phyloP scores from a whole-genome alignment of 495 filamentous ascomycete genomes.

The Tuber aestivum region DNA sequence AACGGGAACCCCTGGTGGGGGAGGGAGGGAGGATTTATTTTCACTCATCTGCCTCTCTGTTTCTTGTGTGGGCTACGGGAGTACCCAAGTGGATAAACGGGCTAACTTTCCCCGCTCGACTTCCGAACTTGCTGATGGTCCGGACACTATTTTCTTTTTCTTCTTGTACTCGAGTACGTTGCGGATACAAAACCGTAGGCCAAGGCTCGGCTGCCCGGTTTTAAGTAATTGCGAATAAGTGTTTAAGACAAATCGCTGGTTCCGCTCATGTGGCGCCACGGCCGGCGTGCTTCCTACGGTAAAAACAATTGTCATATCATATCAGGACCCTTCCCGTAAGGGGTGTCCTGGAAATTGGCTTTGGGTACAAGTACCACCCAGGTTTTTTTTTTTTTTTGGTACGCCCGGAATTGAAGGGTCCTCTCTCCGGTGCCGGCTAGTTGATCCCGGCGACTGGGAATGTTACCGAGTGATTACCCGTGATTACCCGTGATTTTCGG shows the following conservation, averaged over 20 bases:
- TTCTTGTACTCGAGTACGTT: not conserved
- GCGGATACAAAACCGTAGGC: not conserved
- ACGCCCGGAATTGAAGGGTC: not conserved
- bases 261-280: not conserved
- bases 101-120: not conserved
- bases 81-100: not conserved
- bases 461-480: conserved; percentile 1
- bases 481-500: too few relatives aligned
- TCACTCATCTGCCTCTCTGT: not conserved
- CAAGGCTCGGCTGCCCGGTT: not conserved
- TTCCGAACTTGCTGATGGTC: not conserved
- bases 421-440: not conserved
- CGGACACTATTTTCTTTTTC: not conserved
- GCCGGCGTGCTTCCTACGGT: not conserved
- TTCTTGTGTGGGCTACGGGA: not conserved
- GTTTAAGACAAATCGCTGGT: not conserved
- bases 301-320: not conserved
- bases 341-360: not conserved
- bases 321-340: not conserved
- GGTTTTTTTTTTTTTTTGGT: not conserved
- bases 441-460: not conserved
- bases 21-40: not conserved
- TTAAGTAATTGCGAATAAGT: not conserved
- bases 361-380: not conserved
- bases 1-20: not conserved